These are phyloP conservation scores for Plasmodium ovale DNA, from an alignment of 169 alveolate genomes.

Conservation along the genomic window DNA sequence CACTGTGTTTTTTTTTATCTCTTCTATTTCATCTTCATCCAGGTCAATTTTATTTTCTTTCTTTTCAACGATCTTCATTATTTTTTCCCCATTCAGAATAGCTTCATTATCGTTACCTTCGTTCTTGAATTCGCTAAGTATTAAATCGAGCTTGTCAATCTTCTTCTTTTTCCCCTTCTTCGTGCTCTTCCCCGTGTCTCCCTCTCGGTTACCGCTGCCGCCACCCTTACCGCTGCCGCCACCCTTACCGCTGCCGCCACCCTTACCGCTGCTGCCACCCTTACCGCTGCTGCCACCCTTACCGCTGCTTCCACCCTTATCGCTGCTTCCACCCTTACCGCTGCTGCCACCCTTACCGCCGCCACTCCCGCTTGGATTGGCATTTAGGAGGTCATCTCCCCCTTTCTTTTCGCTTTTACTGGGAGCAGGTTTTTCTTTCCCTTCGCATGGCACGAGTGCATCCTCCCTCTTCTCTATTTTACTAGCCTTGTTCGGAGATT, in stretches of 20 bases:
- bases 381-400: neutral
- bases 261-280: neutral
- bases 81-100: slow-evolving; percentile 10
- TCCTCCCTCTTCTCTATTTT: neutral
- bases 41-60: slow-evolving; percentile 32
- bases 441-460: too few species aligned
- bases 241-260: neutral
- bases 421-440: neutral
- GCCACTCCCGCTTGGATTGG: too few species aligned
- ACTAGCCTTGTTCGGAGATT: neutral
- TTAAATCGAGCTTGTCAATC: slow-evolving; percentile 34
- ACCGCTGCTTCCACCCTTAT: neutral
- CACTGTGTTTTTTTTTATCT: slow-evolving; percentile 28
- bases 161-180: slow-evolving; percentile 68
- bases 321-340: neutral
- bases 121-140: slow-evolving; percentile 53
- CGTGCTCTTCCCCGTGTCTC: slow-evolving; percentile 1
- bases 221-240: neutral
- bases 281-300: neutral
- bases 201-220: neutral
- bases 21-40: slow-evolving; percentile 26
- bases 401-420: slow-evolving; percentile 16
- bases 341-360: neutral
- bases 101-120: neutral
- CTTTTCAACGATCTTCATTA: slow-evolving; percentile 28